Evolutionary conservation across 345 rosid species (phyloP), one percentile per base, ranked within the genome.

Genomic region (Syzygium grande): DNA sequence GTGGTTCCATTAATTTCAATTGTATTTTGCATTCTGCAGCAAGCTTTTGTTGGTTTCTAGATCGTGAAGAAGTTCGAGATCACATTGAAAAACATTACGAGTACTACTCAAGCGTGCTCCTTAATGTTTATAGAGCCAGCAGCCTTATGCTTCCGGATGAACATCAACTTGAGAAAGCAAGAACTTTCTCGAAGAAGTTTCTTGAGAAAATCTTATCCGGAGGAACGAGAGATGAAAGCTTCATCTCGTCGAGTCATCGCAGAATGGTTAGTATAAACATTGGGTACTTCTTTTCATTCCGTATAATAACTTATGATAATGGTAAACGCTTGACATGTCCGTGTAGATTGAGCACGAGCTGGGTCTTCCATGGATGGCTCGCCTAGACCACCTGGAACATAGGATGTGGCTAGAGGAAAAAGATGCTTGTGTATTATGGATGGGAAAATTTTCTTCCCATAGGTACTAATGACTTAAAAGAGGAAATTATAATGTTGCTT

Each of bases 381-480:
- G 95, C 85, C 85, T 91, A 87, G 96, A 92, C 53, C 96, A 93
- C 86, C 89, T 94, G 59, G 96, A 94, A 52, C 92, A 95, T 85
- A 92, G 98, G 85, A 90, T 52, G 88, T 93, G 93, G 94, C 92
- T 95, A 58, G 97, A 94, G 89, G 94, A 93, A 58, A 90, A 86
- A 16, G 86, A 92, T 61, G 89, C 80, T 80, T 84, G 88, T 87
- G 89, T 89, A 87, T 38, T 93, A 23, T 94, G 94, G 92, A 58
- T 88, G 85, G 98, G 91, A 51, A 93, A 92, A 84, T 38, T 89
- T 87, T 94, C 92, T 16, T 93, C 84, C 87, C 88, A 90, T 55
- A 94, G 98, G 97, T 94, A 88, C 51, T 46, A 4, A 63, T 73
- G 1, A 34, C 79, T 17, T 19, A 34, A 34, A 34, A 68, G 34